phyloP scores from a whole-genome alignment of 1,284 basidiomycete species.

The Cryptococcus depauperatus region DNA sequence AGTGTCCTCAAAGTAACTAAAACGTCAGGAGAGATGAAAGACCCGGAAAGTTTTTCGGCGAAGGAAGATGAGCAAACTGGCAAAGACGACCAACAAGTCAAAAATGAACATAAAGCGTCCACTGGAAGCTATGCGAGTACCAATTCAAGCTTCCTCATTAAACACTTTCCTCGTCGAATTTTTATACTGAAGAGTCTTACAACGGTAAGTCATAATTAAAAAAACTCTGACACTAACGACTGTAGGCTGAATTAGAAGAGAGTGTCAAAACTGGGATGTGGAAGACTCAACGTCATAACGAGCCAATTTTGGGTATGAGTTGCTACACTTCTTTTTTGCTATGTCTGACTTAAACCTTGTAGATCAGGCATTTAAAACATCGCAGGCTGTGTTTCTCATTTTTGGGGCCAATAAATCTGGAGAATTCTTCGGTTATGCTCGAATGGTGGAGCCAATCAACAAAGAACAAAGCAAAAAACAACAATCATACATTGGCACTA shows the following conservation, averaged over 20 bases:
- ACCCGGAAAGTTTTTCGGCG: conserved; percentile 21
- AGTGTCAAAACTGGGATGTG: conserved; percentile 75
- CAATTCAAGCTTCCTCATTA: conserved; percentile 52
- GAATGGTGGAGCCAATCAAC: conserved; percentile 46
- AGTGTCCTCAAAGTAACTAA: too few relatives aligned
- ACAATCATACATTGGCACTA: conserved; percentile 3
- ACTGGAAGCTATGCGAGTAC: conserved; percentile 53
- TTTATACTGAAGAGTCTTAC: conserved; percentile 88
- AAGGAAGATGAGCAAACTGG: conserved; percentile 25
- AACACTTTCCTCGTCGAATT: conserved; percentile 74
- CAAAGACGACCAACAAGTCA: too few relatives aligned
- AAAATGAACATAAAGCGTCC: too few relatives aligned
- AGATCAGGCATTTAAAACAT: conserved; percentile 84
- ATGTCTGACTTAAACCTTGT: not conserved
- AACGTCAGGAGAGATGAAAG: conserved; percentile 25
- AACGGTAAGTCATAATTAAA: conserved; percentile 50
- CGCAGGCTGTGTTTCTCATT: conserved; percentile 74
- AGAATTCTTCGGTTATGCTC: conserved; percentile 75
- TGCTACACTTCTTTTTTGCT: not conserved
- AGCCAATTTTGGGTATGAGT: conserved; percentile 56
- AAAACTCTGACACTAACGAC: not conserved
- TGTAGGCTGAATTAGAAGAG: conserved; percentile 68
- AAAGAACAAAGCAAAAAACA: conserved; percentile 21
- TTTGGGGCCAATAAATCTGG: conserved; percentile 83
- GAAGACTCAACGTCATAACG: conserved; percentile 92